Evolutionary conservation across 192 early-diverging fungal species (phyloP), one percentile per base, ranked within the genome.

Genomic region (Obelidium mucronatum): DNA sequence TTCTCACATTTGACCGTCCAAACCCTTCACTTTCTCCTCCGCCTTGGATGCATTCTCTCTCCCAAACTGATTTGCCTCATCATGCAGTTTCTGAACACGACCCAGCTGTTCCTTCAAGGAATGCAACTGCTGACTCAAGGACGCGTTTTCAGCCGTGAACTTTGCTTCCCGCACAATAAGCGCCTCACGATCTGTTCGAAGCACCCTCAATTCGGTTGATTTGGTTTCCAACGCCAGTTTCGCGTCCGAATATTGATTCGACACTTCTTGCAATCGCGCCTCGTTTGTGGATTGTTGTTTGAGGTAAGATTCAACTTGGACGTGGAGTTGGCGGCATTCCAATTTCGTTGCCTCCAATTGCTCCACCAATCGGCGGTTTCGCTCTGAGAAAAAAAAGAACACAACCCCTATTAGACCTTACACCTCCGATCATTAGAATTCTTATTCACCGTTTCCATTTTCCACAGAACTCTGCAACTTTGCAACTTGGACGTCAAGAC

Each of bases 401-500:
- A 17, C 26, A 22, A 33, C 8, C 11, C 30, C 6, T 19, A 30
- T 60, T 33, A 28, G 53, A 28, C 30, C n/a, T n/a, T n/a, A n/a
- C n/a, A n/a, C n/a, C n/a, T n/a, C n/a, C n/a, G n/a, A n/a, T n/a
- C n/a, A n/a, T n/a, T n/a, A n/a, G n/a, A n/a, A n/a, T n/a, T n/a
- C n/a, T n/a, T n/a, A n/a, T 19, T 48, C 31, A 77, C 76, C 76
- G 54, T 77, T 77, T 35, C 28, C 19, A 37, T 89, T 87, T 40
- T 87, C 82, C 13, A 87, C 74, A 65, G 91, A 84, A 48, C 86
- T 86, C 80, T 91, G 87, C 35, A 90, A 79, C 36, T 84, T 78
- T 31, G 89, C 89, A n/a, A 89, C 84, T 26, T 91, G 86, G 54
- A 93, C 86, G 3, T 87, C 79, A 28, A 88, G 79, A 30, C 90